Conservation (phyloP, 192 early-diverging fungal genomes). For the Oehlia diaphana region DNA sequence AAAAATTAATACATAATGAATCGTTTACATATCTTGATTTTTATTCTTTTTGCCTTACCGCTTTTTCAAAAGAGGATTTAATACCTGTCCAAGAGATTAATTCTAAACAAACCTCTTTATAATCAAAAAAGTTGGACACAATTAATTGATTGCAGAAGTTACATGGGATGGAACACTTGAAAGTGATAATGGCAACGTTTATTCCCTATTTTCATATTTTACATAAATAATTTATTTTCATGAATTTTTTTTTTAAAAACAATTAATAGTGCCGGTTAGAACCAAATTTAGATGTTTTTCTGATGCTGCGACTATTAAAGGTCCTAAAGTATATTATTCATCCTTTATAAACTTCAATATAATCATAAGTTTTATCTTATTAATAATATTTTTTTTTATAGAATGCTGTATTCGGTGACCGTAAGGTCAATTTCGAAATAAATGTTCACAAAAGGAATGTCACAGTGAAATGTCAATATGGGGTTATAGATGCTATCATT, state of each 20-base stretch:
- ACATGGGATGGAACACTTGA: neutral
- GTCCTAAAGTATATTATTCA: neutral
- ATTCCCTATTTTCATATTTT: neutral
- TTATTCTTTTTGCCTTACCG: neutral
- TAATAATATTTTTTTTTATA: neutral
- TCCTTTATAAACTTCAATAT: neutral
- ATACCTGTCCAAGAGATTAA: neutral
- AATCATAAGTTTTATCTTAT: neutral
- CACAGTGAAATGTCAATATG: neutral
- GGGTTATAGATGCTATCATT: neutral
- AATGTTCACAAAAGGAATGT: neutral
- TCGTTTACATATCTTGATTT: neutral
- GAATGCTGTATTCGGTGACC: neutral
- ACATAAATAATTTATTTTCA: neutral
- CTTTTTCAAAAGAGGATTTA: no score
- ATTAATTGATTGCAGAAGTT: neutral
- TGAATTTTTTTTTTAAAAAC: neutral
- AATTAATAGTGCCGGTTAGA: neutral
- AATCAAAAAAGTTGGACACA: neutral
- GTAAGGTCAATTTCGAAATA: neutral
- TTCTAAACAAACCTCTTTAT: no score
- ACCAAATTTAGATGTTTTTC: neutral
- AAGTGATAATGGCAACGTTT: neutral
- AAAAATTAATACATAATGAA: neutral
- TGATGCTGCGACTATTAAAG: constrained; percentile 1